A percentile compares a stretch with the other conserved stretches of the same genome.
phyloP scores from a whole-genome alignment of 768 basidiomycete genomes.

The Mycena albidolilacea region DNA sequence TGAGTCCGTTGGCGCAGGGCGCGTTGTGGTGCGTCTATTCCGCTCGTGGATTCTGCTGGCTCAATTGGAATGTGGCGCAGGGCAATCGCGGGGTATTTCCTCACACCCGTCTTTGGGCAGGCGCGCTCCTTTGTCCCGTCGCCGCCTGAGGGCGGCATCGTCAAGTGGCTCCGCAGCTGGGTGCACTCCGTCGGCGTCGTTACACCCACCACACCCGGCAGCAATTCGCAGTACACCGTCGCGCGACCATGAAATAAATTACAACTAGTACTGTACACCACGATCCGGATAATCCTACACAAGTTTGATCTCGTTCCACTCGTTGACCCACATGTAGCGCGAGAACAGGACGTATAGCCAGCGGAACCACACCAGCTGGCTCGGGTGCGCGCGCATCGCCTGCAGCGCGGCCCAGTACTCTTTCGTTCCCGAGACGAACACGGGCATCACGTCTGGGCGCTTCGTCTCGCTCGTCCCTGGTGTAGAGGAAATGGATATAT shows the following conservation, averaged over 20 bases:
- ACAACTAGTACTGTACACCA: neutral
- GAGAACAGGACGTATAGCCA: conserved; percentile 87
- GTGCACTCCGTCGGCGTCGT: conserved; percentile 24
- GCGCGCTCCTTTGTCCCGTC: conserved; percentile 32
- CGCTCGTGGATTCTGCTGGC: neutral
- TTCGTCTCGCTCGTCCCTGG: neutral
- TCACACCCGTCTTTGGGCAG: conserved; percentile 32
- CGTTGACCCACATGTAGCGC: conserved; percentile 94
- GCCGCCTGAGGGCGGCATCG: conserved; percentile 35
- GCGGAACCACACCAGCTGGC: conserved; percentile 92
- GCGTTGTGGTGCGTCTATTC: conserved; percentile 58
- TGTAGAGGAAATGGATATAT: conserved; percentile 24
- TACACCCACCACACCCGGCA: conserved; percentile 67
- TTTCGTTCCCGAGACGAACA: conserved; percentile 70
- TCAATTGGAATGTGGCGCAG: neutral
- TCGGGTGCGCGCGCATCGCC: conserved; percentile 82
- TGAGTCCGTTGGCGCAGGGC: conserved; percentile 66
- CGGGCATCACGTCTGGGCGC: conserved; percentile 45
- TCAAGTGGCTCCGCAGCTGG: conserved; percentile 34
- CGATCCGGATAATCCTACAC: neutral
- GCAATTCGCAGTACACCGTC: conserved; percentile 30
- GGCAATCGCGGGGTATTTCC: conserved; percentile 33
- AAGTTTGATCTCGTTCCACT: conserved; percentile 77
- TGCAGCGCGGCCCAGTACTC: conserved; percentile 70
- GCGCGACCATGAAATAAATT: neutral